Evolutionary conservation across 202 grass and related monocot genomes (phyloP), one percentile per base, ranked within the genome.

Genomic region (Setaria italica): DNA sequence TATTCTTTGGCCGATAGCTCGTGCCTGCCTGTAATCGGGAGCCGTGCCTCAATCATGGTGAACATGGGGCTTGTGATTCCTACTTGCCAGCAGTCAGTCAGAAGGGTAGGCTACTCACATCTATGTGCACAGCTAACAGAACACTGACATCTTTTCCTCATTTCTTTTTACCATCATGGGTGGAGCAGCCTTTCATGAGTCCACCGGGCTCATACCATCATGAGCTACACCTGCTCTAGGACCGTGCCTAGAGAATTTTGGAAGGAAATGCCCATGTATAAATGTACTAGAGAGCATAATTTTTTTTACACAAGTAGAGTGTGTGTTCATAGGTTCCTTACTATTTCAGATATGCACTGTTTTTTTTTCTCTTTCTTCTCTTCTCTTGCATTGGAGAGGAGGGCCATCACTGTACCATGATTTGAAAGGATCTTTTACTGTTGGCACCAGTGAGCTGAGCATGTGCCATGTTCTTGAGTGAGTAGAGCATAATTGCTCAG

Each of bases 31-130:
- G 66, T 67, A 78, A 86, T 88, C 20, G 85, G 88, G 64, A 92
- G 89, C 63, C 48, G 58, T 70, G 87, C 73, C 64, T 85, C 80
- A 95, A 95, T 93, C 84, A 93, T 92, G 80, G 78, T 77, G 67
- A 87, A 77, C 80, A 92, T 87, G 72, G 80, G 83, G 72, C 48
- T 72, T 49, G 54, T 62, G 80, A 82, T 73, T 82, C 80, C 42
- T 9, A 45, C 35, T 21, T 11, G 78, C 34, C 53, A 58, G 34
- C 78, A 86, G 81, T 72, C 80, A 87, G 87, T 74, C 81, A 56
- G 62, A 80, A 80, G 16, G 86, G 83, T 72, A 76, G 85, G 90
- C 78, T 90, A 86, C 82, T 79, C 76, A 75, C 85, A 92, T 59
- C 87, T 78, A 86, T 86, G 87, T 41, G 3, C 50, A 51, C 69